A percentile compares a stretch with the other conserved stretches of the same genome.
phyloP scores from a whole-genome alignment of 108 stramenopile species.

The Nitzschia sp. region DNA sequence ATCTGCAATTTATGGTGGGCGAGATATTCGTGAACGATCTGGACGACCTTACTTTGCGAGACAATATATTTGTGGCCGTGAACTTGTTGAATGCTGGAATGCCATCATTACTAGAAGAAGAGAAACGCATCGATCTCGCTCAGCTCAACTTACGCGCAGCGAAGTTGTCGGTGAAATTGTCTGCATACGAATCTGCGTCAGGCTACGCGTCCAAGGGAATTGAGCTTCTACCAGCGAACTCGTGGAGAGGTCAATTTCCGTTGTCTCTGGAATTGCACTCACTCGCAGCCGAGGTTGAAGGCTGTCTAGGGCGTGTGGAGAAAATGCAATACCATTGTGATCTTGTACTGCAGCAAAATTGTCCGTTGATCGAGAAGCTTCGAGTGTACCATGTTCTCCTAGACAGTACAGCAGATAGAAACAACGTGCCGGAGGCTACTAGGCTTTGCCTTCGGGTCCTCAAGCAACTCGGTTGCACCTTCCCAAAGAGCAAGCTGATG shows the following conservation, averaged over 20 bases:
- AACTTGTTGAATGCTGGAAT: constrained; percentile 7
- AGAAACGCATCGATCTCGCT: not conserved
- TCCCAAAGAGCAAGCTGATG: constrained; percentile 13
- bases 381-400: constrained; percentile 9
- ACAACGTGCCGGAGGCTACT: constrained; percentile 7
- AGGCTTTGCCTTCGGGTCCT: constrained; percentile 2
- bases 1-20: constrained; percentile 6
- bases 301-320: constrained; percentile 16
- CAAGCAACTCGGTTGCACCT: not conserved
- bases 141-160: constrained; percentile 28
- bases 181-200: constrained; percentile 30
- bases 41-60: not conserved
- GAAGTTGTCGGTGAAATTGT: constrained; percentile 12
- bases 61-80: constrained; percentile 10
- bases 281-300: constrained; percentile 20
- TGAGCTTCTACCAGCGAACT: not conserved
- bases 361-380: constrained; percentile 8
- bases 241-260: constrained; percentile 12
- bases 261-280: constrained; percentile 22
- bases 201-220: constrained; percentile 27
- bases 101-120: not conserved
- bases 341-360: constrained; percentile 4
- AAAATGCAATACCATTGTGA: constrained; percentile 7
- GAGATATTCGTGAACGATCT: not conserved
- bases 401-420: not conserved